Percentiles rank a stretch among this genome's conserved stretches.
These are phyloP conservation scores for Argentina anserina DNA, from an alignment of 306 rosid species.

Conservation along the genomic window DNA sequence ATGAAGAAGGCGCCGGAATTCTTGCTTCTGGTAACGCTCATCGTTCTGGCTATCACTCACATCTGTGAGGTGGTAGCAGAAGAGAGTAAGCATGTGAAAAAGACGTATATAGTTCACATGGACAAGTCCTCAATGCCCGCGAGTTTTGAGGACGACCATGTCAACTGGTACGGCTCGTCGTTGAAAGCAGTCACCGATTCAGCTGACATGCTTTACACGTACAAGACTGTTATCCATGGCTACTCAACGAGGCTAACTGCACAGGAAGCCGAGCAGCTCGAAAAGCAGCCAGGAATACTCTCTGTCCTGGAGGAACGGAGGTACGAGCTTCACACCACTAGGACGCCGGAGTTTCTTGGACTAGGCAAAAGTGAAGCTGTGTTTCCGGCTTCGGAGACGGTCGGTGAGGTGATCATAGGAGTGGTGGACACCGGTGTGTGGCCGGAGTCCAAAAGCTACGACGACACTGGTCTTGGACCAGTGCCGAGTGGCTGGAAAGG, in stretches of 20 bases:
- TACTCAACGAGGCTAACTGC: slow-evolving; percentile 75
- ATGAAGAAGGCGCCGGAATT: slow-evolving; percentile 39
- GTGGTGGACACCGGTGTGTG: slow-evolving; percentile 85
- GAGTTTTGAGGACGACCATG: slow-evolving; percentile 52
- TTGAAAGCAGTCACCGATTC: slow-evolving; percentile 61
- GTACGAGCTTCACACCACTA: slow-evolving; percentile 87
- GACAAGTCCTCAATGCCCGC: slow-evolving; percentile 71
- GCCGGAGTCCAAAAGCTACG: slow-evolving; percentile 74
- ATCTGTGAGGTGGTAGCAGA: slow-evolving; percentile 33
- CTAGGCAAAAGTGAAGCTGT: slow-evolving; percentile 28
- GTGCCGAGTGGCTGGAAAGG: slow-evolving; percentile 79
- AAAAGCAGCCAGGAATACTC: slow-evolving; percentile 57
- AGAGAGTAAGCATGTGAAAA: slow-evolving; percentile 35
- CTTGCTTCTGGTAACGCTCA: slow-evolving; percentile 31
- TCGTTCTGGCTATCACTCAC: slow-evolving; percentile 36
- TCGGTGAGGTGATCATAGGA: slow-evolving; percentile 62
- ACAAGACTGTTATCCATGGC: slow-evolving; percentile 66
- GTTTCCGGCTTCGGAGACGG: slow-evolving; percentile 23
- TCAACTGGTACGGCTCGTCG: slow-evolving; percentile 69
- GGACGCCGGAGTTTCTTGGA: slow-evolving; percentile 85
- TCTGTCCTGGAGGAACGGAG: slow-evolving; percentile 53
- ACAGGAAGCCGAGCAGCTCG: slow-evolving; percentile 60
- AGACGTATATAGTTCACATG: slow-evolving; percentile 79
- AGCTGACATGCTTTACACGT: slow-evolving; percentile 73
- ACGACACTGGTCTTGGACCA: slow-evolving; percentile 58